Evolutionary conservation across 352 stramenopile species (phyloP).

Genomic region (Saprolegnia parasitica): DNA sequence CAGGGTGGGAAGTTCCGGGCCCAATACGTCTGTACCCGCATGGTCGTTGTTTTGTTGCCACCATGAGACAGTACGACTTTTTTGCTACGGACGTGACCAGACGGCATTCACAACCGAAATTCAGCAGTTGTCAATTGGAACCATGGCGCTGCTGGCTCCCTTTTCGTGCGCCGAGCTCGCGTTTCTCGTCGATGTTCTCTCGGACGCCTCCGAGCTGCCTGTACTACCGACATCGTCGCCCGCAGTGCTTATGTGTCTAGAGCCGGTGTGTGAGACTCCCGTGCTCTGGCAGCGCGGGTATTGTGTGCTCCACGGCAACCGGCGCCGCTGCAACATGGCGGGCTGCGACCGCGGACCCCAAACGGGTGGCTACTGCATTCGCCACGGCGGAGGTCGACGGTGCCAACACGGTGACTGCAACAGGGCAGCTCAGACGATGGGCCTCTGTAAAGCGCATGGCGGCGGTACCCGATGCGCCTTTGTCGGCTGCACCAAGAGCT

Average conservation of each 20-base stretch:
- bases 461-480: slow-evolving; percentile 23
- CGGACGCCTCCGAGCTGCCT: neutral
- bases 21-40: too few species aligned
- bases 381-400: neutral
- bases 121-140: neutral
- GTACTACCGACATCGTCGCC: neutral
- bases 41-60: too few species aligned
- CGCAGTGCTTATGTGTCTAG: neutral
- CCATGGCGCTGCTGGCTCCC: neutral
- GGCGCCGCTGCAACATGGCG: neutral
- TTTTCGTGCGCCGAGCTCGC: neutral
- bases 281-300: neutral
- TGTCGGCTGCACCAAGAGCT: slow-evolving; percentile 67
- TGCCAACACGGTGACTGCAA: neutral
- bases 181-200: neutral
- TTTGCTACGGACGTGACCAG: neutral
- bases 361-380: neutral
- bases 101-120: neutral
- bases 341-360: neutral
- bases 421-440: slow-evolving; percentile 70
- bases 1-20: too few species aligned
- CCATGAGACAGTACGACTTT: neutral
- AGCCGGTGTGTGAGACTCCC: neutral
- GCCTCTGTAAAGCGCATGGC: slow-evolving; percentile 70
- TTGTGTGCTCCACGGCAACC: neutral